phyloP scores from a whole-genome alignment of 2,329 filamentous ascomycete species.

The Bisporella sp. region DNA sequence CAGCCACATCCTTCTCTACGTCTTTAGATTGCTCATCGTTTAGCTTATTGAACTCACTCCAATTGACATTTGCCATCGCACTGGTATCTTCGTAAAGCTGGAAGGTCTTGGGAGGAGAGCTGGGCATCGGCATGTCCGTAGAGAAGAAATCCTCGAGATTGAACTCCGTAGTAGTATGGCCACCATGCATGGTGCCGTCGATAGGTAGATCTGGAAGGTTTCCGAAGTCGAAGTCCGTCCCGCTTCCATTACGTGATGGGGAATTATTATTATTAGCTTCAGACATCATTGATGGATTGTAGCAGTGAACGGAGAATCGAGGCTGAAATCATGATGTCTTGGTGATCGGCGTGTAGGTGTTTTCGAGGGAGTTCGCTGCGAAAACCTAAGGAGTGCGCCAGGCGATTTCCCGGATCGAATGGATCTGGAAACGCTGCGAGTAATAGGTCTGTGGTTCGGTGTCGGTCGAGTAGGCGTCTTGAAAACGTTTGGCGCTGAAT shows the following conservation, averaged over 20 bases:
- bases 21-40: conserved; percentile 2
- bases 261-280: conserved; percentile 23
- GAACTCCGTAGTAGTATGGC: conserved; percentile 18
- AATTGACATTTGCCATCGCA: conserved; percentile 10
- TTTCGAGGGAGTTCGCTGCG: conserved; percentile 19
- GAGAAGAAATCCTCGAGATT: conserved; percentile 35
- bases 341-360: conserved; percentile 24
- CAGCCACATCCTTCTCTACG: conserved; percentile 1
- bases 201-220: conserved; percentile 26
- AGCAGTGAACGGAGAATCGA: conserved; percentile 30
- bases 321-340: conserved; percentile 16
- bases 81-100: conserved; percentile 23
- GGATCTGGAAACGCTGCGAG: conserved; percentile 25
- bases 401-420: conserved; percentile 22
- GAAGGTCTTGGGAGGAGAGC: conserved; percentile 35
- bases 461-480: conserved; percentile 28
- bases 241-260: conserved; percentile 11
- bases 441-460: conserved; percentile 25
- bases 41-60: conserved; percentile 20
- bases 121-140: conserved; percentile 38
- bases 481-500: conserved; percentile 20
- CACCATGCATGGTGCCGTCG: neutral
- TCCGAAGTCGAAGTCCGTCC: conserved; percentile 26
- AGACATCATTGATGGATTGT: conserved; percentile 26
- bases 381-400: conserved; percentile 16